These are phyloP conservation scores for Paradendryphiella salina DNA, from an alignment of 2,329 filamentous ascomycete genomes.

Conservation along the genomic window DNA sequence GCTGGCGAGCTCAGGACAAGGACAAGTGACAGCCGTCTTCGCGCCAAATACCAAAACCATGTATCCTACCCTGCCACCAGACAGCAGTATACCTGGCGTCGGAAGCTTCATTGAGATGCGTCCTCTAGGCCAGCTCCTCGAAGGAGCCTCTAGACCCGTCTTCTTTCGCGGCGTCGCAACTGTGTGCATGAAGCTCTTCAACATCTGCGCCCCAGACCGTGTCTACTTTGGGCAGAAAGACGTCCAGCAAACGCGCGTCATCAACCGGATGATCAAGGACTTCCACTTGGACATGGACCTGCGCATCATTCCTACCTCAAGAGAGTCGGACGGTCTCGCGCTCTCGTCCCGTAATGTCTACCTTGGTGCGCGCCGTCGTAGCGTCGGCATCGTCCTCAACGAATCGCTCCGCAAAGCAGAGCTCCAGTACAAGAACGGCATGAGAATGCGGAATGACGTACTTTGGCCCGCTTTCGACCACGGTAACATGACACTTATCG, in stretches of 20 bases:
- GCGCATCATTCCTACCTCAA: slow-evolving; percentile 71
- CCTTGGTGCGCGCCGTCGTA: slow-evolving; percentile 73
- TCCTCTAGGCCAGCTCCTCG: slow-evolving; percentile 76
- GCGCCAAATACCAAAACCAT: slow-evolving; percentile 80
- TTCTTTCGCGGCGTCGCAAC: slow-evolving; percentile 97
- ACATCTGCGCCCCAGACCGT: slow-evolving; percentile 74
- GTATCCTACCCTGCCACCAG: slow-evolving; percentile 80
- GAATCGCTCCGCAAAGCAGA: slow-evolving; percentile 73
- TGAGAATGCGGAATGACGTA: slow-evolving; percentile 65
- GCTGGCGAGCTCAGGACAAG: slow-evolving; percentile 59
- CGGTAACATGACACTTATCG: slow-evolving; percentile 57
- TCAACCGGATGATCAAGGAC: slow-evolving; percentile 83
- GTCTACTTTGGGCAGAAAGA: slow-evolving; percentile 98
- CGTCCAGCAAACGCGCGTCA: slow-evolving; percentile 90
- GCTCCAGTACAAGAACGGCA: slow-evolving; percentile 61
- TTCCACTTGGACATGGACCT: slow-evolving; percentile 79
- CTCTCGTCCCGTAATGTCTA: slow-evolving; percentile 95
- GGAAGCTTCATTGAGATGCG: slow-evolving; percentile 93
- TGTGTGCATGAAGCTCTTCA: slow-evolving; percentile 92
- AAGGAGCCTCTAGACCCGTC: slow-evolving; percentile 83
- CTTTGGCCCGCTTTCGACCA: slow-evolving; percentile 70
- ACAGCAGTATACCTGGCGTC: slow-evolving; percentile 71
- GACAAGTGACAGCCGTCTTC: slow-evolving; percentile 80
- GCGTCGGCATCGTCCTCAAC: slow-evolving; percentile 71
- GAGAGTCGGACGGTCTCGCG: slow-evolving; percentile 81